phyloP scores from a whole-genome alignment of 129 eudicot species.

The Flaveria trinervia region DNA sequence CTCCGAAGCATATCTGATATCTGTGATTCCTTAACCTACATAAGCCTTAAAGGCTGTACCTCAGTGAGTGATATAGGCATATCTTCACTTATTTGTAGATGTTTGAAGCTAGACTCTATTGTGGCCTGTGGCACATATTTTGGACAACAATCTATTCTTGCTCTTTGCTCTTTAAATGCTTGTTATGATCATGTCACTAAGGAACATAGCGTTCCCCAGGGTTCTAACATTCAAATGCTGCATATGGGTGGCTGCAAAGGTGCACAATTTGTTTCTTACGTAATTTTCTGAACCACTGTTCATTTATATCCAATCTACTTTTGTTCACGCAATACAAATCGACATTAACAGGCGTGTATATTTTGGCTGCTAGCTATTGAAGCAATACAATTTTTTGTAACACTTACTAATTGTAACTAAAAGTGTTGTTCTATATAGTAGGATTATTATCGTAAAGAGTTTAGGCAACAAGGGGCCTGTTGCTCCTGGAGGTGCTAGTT shows the following conservation, averaged over 20 bases:
- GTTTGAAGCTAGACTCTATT: slow-evolving; percentile 63
- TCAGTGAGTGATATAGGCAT: slow-evolving; percentile 70
- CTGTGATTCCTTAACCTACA: slow-evolving; percentile 57
- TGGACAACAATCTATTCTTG: slow-evolving; percentile 56
- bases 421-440: neutral
- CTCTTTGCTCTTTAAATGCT: slow-evolving; percentile 57
- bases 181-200: slow-evolving; percentile 18
- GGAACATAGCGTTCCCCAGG: slow-evolving; percentile 11
- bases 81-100: slow-evolving; percentile 56
- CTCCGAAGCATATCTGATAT: slow-evolving; percentile 53
- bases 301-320: neutral
- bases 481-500: too few relatives aligned
- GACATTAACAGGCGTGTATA: neutral
- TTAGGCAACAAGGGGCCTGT: neutral
- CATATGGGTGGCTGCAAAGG: slow-evolving; percentile 90
- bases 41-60: slow-evolving; percentile 71
- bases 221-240: slow-evolving; percentile 53
- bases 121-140: slow-evolving; percentile 74
- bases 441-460: neutral
- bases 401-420: neutral
- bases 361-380: slow-evolving; percentile 2
- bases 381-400: neutral
- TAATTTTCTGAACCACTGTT: neutral
- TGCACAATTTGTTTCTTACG: slow-evolving; percentile 20
- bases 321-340: neutral